Conservation (phyloP, 805 yeast species). For the Kregervanrija fluxuum region DNA sequence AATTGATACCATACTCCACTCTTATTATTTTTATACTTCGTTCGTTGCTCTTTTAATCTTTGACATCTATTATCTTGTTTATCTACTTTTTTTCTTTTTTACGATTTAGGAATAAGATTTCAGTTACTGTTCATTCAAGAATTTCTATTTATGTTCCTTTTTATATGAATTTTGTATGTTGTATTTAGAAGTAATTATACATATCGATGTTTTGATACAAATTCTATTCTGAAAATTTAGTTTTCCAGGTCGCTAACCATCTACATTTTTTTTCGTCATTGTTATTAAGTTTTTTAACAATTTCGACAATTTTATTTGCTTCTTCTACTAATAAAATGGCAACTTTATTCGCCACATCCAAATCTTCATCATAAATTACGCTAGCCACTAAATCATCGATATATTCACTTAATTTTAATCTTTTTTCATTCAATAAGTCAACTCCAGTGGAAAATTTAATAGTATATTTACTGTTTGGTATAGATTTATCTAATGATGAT, state of each 20-base stretch:
- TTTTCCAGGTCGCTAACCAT: slow-evolving; percentile 51
- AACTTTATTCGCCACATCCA: slow-evolving; percentile 28
- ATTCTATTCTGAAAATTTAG: slow-evolving; percentile 32
- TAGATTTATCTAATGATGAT: slow-evolving; percentile 50
- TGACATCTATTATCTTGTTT: background rate
- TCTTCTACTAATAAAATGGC: slow-evolving; percentile 15
- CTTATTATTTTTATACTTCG: background rate
- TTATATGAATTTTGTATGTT: no score
- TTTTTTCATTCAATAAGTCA: slow-evolving; percentile 39
- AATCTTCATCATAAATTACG: slow-evolving; percentile 37
- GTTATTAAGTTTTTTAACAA: slow-evolving; percentile 41
- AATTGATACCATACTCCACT: slow-evolving; percentile 1
- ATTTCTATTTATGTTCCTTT: no score
- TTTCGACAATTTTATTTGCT: slow-evolving; percentile 24
- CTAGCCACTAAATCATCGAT: slow-evolving; percentile 57
- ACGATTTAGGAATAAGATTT: background rate
- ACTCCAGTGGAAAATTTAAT: slow-evolving; percentile 32
- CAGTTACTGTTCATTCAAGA: background rate
- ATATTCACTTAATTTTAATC: slow-evolving; percentile 34
- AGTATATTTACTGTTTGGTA: slow-evolving; percentile 32
- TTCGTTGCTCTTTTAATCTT: background rate
- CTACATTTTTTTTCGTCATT: slow-evolving; percentile 44
- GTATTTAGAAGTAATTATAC: no score
- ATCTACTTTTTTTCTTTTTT: background rate
- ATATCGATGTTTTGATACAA: no score